Evolutionary conservation across 495 filamentous ascomycete genomes (phyloP), one percentile per base, ranked within the genome.

Genomic region (Xylaria castorea): DNA sequence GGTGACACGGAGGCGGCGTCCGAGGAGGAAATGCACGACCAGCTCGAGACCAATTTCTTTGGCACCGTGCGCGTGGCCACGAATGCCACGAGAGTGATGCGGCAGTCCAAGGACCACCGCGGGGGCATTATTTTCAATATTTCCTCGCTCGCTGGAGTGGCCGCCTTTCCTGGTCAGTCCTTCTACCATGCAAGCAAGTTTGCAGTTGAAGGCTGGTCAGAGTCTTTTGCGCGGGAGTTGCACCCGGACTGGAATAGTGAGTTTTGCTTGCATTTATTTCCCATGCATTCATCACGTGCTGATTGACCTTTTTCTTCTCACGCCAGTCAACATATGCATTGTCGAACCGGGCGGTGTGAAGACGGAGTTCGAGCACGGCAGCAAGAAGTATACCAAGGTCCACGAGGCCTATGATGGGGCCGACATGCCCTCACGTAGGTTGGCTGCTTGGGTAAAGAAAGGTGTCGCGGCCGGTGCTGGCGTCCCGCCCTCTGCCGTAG

Each of bases 121-220:
- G 87, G 87, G 46, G 88, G 87, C 2, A 76, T 86, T 2, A 80
- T 89, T 44, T 63, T 87, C 27, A 84, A 90, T 51, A 75, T 90
- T 12, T 84, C 84, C 5, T 85, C 83, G 2, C 81, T 89, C 64
- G 86, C 84, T 3, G 88, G 87, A 5, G 79, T 80, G 48, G 40
- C 82, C 6, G 84, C 79, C 14, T 81, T 84, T 20, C 81, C 85
- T 0, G 83, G 82, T 0, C 79, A 83, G 69, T 78, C 84, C 9
- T 87, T 85, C 71, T 89, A 89, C 71, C 85, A 86, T 75, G 85
- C 87, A 1, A 80, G 79, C 60, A 88, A 87, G 76, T 87, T 85
- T 69, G 86, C 84, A 12, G 75, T 88, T 7, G 86, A 87, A 70
- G 87, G 87, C 6, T 87, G 85, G 75, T 88, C 87, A 8, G 86